A percentile compares a stretch with the other conserved stretches of the same genome.
phyloP scores from a whole-genome alignment of 2,329 filamentous ascomycete genomes.

The Paracamarosporium sp. region DNA sequence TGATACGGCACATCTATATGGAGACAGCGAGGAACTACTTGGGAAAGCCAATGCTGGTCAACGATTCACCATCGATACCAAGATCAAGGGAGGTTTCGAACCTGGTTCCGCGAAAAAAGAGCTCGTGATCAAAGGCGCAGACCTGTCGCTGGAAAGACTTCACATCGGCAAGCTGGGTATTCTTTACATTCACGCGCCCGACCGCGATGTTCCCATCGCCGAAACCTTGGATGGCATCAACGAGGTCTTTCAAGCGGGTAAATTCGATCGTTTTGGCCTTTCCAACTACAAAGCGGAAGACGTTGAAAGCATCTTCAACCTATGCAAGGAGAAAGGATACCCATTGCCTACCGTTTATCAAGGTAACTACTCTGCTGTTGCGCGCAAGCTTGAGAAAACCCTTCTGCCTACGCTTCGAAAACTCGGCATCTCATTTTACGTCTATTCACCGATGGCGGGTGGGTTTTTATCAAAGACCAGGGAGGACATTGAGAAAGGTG shows the following conservation, averaged over 20 bases:
- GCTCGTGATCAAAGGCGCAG: too few species aligned
- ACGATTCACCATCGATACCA: too few species aligned
- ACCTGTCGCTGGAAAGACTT: too few species aligned
- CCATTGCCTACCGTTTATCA: slow-evolving; percentile 51
- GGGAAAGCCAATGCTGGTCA: too few species aligned
- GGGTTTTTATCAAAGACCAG: too few species aligned
- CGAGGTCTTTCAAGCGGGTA: slow-evolving; percentile 20
- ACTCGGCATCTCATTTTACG: slow-evolving; percentile 50
- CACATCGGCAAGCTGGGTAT: too few species aligned
- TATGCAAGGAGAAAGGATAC: slow-evolving; percentile 21
- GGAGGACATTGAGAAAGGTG: too few species aligned
- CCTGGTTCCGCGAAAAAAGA: too few species aligned
- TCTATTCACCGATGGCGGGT: too few species aligned
- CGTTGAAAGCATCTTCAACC: slow-evolving; percentile 22
- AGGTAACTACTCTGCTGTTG: slow-evolving; percentile 46
- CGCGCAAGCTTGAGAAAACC: slow-evolving; percentile 41
- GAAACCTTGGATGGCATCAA: slow-evolving; percentile 21
- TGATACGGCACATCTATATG: too few species aligned
- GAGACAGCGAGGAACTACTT: too few species aligned
- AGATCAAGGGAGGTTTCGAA: too few species aligned
- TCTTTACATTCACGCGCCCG: slow-evolving; percentile 25
- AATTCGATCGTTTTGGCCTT: slow-evolving; percentile 25
- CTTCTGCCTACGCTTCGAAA: slow-evolving; percentile 51
- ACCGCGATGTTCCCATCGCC: slow-evolving; percentile 13
- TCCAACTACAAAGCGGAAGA: slow-evolving; percentile 23